These are phyloP conservation scores for Blastobotrys raffinosifermentans DNA, from an alignment of 1,139 yeast species.

Conservation along the genomic window DNA sequence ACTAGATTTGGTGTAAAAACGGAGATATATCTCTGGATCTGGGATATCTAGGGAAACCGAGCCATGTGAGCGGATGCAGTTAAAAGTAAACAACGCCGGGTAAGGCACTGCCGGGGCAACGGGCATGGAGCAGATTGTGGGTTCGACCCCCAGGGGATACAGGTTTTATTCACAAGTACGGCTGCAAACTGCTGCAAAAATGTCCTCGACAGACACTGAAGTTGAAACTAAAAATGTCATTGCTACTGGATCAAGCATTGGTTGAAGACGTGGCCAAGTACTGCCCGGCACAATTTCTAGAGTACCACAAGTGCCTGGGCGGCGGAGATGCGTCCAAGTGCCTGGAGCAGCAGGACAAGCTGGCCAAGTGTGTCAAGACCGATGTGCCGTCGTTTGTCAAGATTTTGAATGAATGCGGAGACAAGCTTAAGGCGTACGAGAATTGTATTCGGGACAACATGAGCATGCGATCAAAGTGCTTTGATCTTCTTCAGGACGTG, in stretches of 20 bases:
- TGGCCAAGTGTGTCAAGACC: slow-evolving; percentile 52
- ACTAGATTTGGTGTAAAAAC: neutral
- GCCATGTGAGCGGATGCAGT: too few species aligned
- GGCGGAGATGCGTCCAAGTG: slow-evolving; percentile 46
- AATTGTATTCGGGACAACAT: slow-evolving; percentile 45
- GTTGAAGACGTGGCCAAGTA: slow-evolving; percentile 56
- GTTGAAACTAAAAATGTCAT: slow-evolving; percentile 41
- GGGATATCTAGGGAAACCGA: too few species aligned
- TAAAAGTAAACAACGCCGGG: too few species aligned
- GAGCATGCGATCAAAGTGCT: slow-evolving; percentile 39
- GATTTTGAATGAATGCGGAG: slow-evolving; percentile 54
- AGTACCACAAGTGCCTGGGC: slow-evolving; percentile 61
- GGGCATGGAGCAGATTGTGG: too few species aligned
- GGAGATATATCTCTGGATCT: too few species aligned
- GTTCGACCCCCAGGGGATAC: too few species aligned
- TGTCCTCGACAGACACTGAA: too few species aligned
- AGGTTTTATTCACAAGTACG: too few species aligned
- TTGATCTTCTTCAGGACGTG: slow-evolving; percentile 34
- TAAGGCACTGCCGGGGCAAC: too few species aligned
- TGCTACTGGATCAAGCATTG: slow-evolving; percentile 47
- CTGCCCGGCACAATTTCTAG: slow-evolving; percentile 61
- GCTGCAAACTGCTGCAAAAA: too few species aligned
- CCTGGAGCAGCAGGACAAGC: slow-evolving; percentile 42
- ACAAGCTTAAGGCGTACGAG: slow-evolving; percentile 53
- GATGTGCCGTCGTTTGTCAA: slow-evolving; percentile 60